phyloP scores from a whole-genome alignment of 2,329 filamentous ascomycete genomes.

The Fusarium citri region DNA sequence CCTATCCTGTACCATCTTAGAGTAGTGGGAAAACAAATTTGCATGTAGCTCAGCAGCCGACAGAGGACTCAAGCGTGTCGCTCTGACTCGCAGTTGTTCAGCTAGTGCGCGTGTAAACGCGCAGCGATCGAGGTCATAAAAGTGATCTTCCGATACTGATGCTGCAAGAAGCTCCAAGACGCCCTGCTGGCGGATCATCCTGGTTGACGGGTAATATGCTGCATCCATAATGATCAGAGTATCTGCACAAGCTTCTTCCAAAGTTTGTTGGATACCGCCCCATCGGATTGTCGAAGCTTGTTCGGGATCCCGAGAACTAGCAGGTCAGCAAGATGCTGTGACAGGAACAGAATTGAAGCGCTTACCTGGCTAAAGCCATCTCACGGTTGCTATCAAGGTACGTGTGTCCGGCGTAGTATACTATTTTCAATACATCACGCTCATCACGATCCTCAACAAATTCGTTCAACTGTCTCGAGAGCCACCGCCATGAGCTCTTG shows the following conservation, averaged over 20 bases:
- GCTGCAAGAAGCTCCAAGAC: slow-evolving; percentile 69
- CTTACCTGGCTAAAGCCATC: slow-evolving; percentile 68
- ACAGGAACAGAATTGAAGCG: background rate
- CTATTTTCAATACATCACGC: slow-evolving; percentile 67
- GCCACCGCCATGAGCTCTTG: slow-evolving; percentile 65
- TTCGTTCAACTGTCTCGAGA: slow-evolving; percentile 62
- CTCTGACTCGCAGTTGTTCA: slow-evolving; percentile 62
- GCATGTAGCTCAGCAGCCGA: slow-evolving; percentile 67
- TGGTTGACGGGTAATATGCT: slow-evolving; percentile 66
- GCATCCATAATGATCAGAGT: slow-evolving; percentile 70
- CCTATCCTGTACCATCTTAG: slow-evolving; percentile 63
- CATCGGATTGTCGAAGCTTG: slow-evolving; percentile 63
- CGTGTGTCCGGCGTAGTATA: slow-evolving; percentile 68
- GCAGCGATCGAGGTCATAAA: slow-evolving; percentile 59
- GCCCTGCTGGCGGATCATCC: slow-evolving; percentile 63
- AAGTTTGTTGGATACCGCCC: slow-evolving; percentile 66
- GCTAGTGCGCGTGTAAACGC: slow-evolving; percentile 64
- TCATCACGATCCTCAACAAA: slow-evolving; percentile 66
- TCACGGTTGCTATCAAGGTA: slow-evolving; percentile 66
- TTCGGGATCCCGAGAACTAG: slow-evolving; percentile 61
- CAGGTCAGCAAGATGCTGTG: slow-evolving; percentile 33
- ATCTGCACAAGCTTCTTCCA: slow-evolving; percentile 67
- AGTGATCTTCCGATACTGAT: slow-evolving; percentile 64
- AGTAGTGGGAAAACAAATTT: slow-evolving; percentile 63
- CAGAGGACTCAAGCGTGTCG: slow-evolving; percentile 58